Evolutionary conservation across 2,329 filamentous ascomycete species (phyloP), one percentile per base, ranked within the genome.

Genomic region (Diaporthe destruens): DNA sequence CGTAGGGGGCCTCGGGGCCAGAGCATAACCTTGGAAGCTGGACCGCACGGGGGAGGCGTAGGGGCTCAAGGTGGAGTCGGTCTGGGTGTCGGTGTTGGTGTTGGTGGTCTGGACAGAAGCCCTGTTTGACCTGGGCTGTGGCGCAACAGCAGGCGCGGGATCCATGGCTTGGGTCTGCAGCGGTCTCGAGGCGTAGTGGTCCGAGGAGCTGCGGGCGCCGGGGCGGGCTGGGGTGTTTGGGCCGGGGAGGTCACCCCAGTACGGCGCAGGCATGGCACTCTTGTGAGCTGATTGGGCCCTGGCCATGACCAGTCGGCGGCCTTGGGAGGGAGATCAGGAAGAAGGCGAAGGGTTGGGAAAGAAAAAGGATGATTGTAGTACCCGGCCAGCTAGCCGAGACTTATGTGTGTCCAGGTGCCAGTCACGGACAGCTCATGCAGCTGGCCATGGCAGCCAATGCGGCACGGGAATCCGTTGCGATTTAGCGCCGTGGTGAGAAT

Each of bases 1-100:
- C 2, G 89, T 90, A n/a, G 88, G 84, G 51, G 90, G 89, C 72
- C 89, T 86, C 68, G 89, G 89, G 76, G 89, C 86, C 74, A 91
- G 84, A 34, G 88, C 89, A 76, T 86, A 82, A 70, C 80, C 83
- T 57, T 81, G 81, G 77, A 89, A 87, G 77, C 81, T 87, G 39
- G 88, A 85, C 69, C 83, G 80, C 56, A 85, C 85, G 54, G 89
- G 89, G 47, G 89, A 90, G 75, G 83, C 85, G 77, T 87, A 86
- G 57, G 89, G 88, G 77, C 87, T 90, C 78, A 87, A 84, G 59
- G 88, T 90, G 65, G 88, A 89, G 73, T 90, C 87, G 76, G 88
- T 88, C 70, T 84, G 84, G 76, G 86, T 84, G 75, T 89, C 87
- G 49, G 32, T 32, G 47, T 53, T 66, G 73, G 87, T 88, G 77